Conservation (phyloP, 164 flowering plant species). For the Hamamelis virginiana region DNA sequence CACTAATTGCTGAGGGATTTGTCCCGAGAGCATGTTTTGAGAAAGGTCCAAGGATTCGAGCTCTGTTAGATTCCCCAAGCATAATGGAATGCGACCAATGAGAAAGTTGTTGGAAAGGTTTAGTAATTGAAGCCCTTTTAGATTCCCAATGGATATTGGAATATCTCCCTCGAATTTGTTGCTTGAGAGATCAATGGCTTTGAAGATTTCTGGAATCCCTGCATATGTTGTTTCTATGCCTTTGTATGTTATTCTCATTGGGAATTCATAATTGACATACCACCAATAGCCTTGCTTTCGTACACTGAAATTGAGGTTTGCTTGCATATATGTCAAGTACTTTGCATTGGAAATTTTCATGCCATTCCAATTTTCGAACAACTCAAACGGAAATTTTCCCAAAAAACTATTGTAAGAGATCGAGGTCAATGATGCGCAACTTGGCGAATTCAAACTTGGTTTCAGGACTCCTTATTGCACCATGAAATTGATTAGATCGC, state of each 20-base stretch:
- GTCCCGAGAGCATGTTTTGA: slow-evolving; percentile 14
- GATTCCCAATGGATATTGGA: slow-evolving; percentile 9
- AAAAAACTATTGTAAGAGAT: slow-evolving; percentile 12
- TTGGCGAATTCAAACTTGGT: not conserved
- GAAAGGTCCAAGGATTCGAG: slow-evolving; percentile 20
- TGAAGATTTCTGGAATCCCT: not conserved
- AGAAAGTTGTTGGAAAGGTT: slow-evolving; percentile 20
- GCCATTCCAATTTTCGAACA: slow-evolving; percentile 3
- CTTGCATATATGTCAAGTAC: not conserved
- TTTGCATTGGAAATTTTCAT: not conserved
- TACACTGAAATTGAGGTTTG: no score
- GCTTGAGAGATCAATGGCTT: slow-evolving; percentile 10
- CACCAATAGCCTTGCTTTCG: not conserved
- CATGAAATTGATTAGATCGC: slow-evolving; percentile 13
- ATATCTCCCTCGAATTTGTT: slow-evolving; percentile 17
- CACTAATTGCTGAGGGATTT: slow-evolving; percentile 6
- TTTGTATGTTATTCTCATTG: not conserved
- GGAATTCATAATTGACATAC: no score
- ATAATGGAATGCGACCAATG: slow-evolving; percentile 10
- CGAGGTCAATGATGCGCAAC: slow-evolving; percentile 18
- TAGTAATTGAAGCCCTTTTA: not conserved
- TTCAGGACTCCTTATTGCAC: not conserved
- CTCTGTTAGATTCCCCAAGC: slow-evolving; percentile 1
- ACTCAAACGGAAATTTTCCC: not conserved
- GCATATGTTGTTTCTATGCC: not conserved